Base-by-base conservation (phyloP, 164 flowering plant species). In the Kalanchoe fedtschenkoi region DNA sequence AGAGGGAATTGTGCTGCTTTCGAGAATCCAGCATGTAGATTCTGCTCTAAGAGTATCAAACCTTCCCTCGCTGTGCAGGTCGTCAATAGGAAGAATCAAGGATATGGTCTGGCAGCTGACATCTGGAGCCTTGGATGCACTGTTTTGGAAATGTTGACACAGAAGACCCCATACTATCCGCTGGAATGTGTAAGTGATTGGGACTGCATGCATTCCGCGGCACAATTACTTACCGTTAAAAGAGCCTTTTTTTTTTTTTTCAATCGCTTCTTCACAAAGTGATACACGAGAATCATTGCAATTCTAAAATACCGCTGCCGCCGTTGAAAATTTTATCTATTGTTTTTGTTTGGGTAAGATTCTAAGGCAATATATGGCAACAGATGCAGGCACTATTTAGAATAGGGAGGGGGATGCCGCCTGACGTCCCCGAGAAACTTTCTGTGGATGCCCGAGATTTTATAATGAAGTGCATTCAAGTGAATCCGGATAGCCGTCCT, bases 51-150 rank as follows among this genome's bases (percentile, higher is more conserved):
- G 24, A 47, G 58, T 17, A 22, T 33, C 5, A n/a, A 51, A 51
- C 1, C 4, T 11, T 10, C 26, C 56, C 14, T 51, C 15, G n/a
- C 21, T 51, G 56, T 77, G 58, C 79, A 91, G 99, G 96, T 95
- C 64, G 88, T 95, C 34, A 84, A 83, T 54, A 43, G 68, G 38
- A 81, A 77, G 66, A 77, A 73, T 63, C 75, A 65, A 19, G 95
- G 96, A 2, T 95, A 91, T 80, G 96, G 96, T 57, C 88, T 78
- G 62, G 71, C 91, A 58, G 99, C 97, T 68, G 99, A 95, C 72
- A 91, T 95, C 66, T 95, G 97, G 99, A 95, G 99, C 71, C 91
- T 91, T 72, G 99, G 99, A 28, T 95, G 99, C 83, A 87, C 96
- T 6, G 97, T 95, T 30, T 74, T 95, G 68, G 99, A 95, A 81